Evolutionary conservation across 257 asterid genomes (phyloP), one percentile per base, ranked within the genome.

Genomic region (Nyctanthes arbortristis): DNA sequence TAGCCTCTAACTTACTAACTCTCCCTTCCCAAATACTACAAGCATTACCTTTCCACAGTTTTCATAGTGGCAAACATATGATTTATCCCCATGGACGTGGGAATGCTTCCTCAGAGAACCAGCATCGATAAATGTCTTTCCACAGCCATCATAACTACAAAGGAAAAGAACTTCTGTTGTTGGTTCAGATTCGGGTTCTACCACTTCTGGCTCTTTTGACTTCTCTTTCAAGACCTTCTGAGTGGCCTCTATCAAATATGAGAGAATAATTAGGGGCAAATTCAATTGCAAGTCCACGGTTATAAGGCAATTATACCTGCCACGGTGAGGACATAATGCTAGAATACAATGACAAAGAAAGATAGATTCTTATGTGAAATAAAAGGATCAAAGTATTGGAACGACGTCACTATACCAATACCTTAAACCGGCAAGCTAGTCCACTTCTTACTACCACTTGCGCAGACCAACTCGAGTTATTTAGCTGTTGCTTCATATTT

Each of bases 71-170:
- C 99, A 94, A 76, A 85, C 75, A 73, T 86, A 91, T 68, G 92
- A 97, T 70, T 96, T 89, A 87, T 94, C 99, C 70, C 97, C 99
- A 22, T 94, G 99, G 74, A 94, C 89, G 82, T 91, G 96, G 64
- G 99, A 87, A 74, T 94, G 99, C 86, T 94, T 94, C 87, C 87
- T 94, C 87, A 94, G 81, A 66, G 97, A 94, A 58, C 92, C 96
- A 32, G 97, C 96, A 84, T 94, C 97, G 57, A 91, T 82, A 74
- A 94, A 94, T 40, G 99, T 89, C 86, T 94, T 94, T 69, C 99
- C 99, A 81, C 99, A 94, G 68, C 97, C 97, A 70, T 89, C 99
- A 40, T 84, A 91, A 69, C 96, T 94, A 81, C 99, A 94, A 73
- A 94, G 94, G 77, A 94, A 94, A 75, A 94, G 91, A 79, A 94